These are phyloP conservation scores for Cryptosporidium meleagridis DNA, from an alignment of 169 alveolate species.

Conservation along the genomic window DNA sequence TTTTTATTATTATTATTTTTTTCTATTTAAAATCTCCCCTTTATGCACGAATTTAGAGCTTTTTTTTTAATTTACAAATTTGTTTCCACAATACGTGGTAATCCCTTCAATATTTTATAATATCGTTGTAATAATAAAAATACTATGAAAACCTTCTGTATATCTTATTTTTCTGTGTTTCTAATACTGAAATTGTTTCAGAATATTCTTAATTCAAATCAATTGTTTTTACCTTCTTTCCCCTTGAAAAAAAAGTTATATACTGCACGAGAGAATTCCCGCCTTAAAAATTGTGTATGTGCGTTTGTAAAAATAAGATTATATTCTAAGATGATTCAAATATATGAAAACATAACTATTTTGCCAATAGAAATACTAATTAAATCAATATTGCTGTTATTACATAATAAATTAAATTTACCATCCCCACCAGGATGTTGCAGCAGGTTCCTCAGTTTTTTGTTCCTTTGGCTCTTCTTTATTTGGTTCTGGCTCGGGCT, in stretches of 20 bases:
- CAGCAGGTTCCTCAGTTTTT: slow-evolving; percentile 22
- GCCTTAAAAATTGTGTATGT: not conserved
- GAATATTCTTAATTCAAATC: not conserved
- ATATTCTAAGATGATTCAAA: too few species aligned
- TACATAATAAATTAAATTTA: not conserved
- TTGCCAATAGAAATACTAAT: not conserved
- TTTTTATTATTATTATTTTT: too few species aligned
- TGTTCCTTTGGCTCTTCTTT: not conserved
- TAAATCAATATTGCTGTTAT: too few species aligned
- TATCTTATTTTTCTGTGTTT: not conserved
- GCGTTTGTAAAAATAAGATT: too few species aligned
- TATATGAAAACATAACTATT: not conserved
- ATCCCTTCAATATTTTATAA: not conserved
- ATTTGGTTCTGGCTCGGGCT: not conserved
- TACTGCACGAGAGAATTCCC: not conserved
- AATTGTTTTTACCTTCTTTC: not conserved
- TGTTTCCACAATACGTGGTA: not conserved
- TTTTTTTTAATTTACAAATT: not conserved
- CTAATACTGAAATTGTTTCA: not conserved
- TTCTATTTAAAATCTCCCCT: not conserved
- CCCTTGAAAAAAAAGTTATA: not conserved
- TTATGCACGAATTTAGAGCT: not conserved
- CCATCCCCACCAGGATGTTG: slow-evolving; percentile 76
- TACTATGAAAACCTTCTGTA: not conserved
- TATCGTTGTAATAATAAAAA: not conserved